These are phyloP conservation scores for Ganoderma boninense DNA, from an alignment of 1,284 basidiomycete genomes.

Conservation along the genomic window DNA sequence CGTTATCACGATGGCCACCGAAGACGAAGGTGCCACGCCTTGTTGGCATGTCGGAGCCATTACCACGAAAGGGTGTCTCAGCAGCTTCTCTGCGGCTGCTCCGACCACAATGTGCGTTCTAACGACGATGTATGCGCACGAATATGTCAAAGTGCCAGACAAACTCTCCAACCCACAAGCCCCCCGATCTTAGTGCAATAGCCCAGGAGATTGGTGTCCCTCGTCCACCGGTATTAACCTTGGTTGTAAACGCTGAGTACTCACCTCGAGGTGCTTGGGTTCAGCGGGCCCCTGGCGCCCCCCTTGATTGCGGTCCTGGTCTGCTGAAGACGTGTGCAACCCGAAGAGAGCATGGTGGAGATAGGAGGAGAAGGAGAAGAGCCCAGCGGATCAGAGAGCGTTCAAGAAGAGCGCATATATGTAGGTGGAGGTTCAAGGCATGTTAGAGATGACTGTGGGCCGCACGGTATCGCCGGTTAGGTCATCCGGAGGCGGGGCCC, in stretches of 20 bases:
- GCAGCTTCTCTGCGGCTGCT: background rate
- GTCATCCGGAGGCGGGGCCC: background rate
- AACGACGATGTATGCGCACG: background rate
- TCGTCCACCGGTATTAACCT: background rate
- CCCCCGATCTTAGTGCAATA: background rate
- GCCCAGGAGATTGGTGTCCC: too few relatives aligned
- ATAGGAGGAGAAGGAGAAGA: background rate
- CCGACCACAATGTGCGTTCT: background rate
- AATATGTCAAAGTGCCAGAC: background rate
- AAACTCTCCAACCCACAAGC: background rate
- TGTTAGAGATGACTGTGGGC: background rate
- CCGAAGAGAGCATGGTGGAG: slow-evolving; percentile 9
- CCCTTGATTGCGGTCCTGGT: slow-evolving; percentile 12
- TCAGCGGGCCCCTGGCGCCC: slow-evolving; percentile 5
- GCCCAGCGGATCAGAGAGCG: background rate
- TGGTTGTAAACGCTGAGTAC: slow-evolving; percentile 1
- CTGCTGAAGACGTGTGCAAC: slow-evolving; percentile 20
- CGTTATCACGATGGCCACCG: background rate
- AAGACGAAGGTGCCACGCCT: background rate
- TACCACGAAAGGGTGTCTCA: background rate
- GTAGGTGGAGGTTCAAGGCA: background rate
- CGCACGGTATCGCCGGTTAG: background rate
- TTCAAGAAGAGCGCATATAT: background rate
- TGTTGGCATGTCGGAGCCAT: background rate
- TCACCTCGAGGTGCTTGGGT: slow-evolving; percentile 16